Conservation (phyloP, 345 rosid species). For the Salix brachista region DNA sequence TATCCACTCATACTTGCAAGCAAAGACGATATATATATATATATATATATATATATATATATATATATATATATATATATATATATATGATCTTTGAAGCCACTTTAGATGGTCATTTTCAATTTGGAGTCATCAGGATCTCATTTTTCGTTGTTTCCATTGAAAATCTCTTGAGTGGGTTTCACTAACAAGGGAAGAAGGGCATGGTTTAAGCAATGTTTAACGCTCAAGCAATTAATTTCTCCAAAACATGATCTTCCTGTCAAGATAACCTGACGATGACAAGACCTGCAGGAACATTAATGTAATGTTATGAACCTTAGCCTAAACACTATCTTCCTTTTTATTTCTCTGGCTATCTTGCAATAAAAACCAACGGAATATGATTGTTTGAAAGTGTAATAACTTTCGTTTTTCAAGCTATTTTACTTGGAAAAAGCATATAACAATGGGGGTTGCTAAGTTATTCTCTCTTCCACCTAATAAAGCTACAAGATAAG, state of each 20-base stretch:
- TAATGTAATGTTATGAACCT: neutral
- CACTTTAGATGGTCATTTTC: constrained; percentile 47
- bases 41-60: no score
- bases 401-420: no score
- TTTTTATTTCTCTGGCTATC: no score
- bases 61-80: neutral
- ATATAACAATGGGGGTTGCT: no score
- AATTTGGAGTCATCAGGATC: constrained; percentile 26
- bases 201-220: constrained; percentile 49
- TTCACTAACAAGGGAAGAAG: constrained; percentile 37
- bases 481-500: no score
- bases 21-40: constrained; percentile 27
- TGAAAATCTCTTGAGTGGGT: constrained; percentile 46
- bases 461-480: no score
- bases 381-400: no score
- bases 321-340: neutral
- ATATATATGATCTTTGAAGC: constrained; percentile 27
- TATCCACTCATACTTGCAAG: constrained; percentile 35
- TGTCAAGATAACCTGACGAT: constrained; percentile 10
- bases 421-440: no score
- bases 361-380: no score
- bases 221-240: constrained; percentile 71
- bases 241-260: constrained; percentile 33
- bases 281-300: neutral
- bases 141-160: constrained; percentile 34